A percentile compares a stretch with the other conserved stretches of the same genome.
Conservation (phyloP, 139 green algal genomes). For the Coelastrella sp. region DNA sequence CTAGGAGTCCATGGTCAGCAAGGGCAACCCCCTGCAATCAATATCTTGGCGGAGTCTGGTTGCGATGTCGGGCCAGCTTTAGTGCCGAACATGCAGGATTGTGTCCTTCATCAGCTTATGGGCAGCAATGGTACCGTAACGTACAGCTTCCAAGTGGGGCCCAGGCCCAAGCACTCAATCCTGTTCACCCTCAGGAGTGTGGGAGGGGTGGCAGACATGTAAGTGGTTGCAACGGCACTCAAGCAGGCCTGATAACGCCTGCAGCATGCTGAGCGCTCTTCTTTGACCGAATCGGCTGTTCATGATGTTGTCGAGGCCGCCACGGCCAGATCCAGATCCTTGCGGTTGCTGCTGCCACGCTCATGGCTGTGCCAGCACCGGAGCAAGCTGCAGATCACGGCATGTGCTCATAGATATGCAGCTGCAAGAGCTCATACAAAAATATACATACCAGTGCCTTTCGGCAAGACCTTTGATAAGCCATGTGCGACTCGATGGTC, state of each 20-base stretch:
- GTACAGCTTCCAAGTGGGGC: background rate
- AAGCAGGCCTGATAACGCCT: too few species aligned
- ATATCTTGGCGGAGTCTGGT: background rate
- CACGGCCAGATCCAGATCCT: background rate
- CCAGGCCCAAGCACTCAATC: constrained; percentile 26
- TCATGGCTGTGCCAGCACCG: background rate
- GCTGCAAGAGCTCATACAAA: background rate
- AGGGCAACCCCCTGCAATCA: background rate
- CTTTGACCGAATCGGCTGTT: background rate
- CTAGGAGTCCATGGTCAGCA: background rate
- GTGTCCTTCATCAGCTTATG: constrained; percentile 32
- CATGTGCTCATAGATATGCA: background rate
- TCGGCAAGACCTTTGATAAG: too few species aligned
- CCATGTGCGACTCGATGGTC: background rate
- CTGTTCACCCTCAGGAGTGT: constrained; percentile 31
- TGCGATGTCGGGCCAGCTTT: background rate
- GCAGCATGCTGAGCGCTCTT: background rate
- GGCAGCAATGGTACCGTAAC: background rate
- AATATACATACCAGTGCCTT: too few species aligned
- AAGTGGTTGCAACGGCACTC: background rate
- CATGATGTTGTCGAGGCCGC: too few species aligned
- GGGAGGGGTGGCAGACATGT: constrained; percentile 31
- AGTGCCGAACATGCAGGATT: constrained; percentile 14
- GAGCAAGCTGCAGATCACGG: background rate
- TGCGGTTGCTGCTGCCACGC: background rate